Percentiles rank a stretch among this genome's conserved stretches.
Conservation (phyloP, 148 eudicot species). For the Tetragonia tetragonoides region DNA sequence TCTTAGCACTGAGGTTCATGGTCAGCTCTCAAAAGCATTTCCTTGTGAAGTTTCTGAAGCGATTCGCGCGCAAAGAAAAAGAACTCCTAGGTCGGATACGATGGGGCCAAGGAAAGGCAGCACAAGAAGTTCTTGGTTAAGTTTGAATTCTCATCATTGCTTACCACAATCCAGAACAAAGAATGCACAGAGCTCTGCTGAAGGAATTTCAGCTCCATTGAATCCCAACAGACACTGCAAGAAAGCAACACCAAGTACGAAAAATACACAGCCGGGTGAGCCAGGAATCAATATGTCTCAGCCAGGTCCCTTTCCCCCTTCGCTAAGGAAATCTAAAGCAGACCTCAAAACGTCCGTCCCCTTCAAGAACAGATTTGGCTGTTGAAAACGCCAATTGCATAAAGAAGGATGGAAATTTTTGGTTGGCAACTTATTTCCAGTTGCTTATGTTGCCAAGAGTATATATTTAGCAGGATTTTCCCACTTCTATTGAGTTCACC, state of each 20-base stretch:
- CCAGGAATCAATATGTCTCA: constrained; percentile 13
- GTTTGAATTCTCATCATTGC: constrained; percentile 40
- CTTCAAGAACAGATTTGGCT: constrained; percentile 7
- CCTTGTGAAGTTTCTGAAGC: constrained; percentile 18
- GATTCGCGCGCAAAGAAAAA: constrained; percentile 17
- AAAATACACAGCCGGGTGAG: constrained; percentile 10
- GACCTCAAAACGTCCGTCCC: constrained; percentile 14
- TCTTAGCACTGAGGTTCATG: constrained; percentile 1
- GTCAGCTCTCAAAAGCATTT: constrained; percentile 18
- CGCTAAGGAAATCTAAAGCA: constrained; percentile 31
- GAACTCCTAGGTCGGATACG: constrained; percentile 13
- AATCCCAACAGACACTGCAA: constrained; percentile 30
- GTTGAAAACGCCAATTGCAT: constrained; percentile 16
- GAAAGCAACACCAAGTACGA: constrained; percentile 19
- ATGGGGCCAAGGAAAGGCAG: constrained; percentile 26
- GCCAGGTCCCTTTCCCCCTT: constrained; percentile 19
- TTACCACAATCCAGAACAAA: constrained; percentile 18
- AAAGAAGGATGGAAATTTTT: constrained; percentile 24
- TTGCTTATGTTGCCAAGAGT: constrained; percentile 7
- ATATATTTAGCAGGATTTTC: background rate
- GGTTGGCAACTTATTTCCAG: background rate
- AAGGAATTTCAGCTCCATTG: constrained; percentile 13
- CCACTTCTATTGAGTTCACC: background rate
- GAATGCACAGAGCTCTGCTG: constrained; percentile 9
- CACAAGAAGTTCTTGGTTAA: constrained; percentile 38